Conservation (phyloP, 306 rosid species). For the Canavalia ensiformis region DNA sequence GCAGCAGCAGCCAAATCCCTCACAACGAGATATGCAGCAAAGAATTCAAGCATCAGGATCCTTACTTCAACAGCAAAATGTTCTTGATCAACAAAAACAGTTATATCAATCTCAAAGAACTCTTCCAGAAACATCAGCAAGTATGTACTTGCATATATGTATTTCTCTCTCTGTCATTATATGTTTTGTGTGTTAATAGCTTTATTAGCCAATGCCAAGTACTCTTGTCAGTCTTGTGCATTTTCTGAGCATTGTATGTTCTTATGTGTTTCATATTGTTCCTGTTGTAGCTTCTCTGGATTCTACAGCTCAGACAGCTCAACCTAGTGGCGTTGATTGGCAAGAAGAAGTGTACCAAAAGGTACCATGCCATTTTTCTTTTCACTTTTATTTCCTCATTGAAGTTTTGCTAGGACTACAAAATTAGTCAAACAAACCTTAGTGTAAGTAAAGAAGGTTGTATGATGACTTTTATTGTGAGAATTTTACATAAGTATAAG, state of each 20-base stretch:
- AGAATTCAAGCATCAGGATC: constrained; percentile 83
- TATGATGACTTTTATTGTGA: background rate
- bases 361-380: constrained; percentile 57
- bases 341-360: constrained; percentile 88
- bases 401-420: constrained; percentile 24
- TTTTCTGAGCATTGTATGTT: constrained; percentile 35
- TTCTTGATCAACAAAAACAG: constrained; percentile 92
- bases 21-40: constrained; percentile 88
- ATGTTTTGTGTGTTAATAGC: constrained; percentile 16
- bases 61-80: constrained; percentile 76
- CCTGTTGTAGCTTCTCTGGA: constrained; percentile 76
- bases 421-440: constrained; percentile 18
- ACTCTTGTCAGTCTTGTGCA: background rate
- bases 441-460: background rate
- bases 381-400: background rate
- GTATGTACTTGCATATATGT: constrained; percentile 58
- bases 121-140: constrained; percentile 86
- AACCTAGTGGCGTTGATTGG: constrained; percentile 81
- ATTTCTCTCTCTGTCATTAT: constrained; percentile 28
- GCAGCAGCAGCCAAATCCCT: constrained; percentile 80
- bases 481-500: background rate
- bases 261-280: constrained; percentile 34
- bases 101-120: constrained; percentile 84
- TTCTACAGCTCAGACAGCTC: constrained; percentile 93
- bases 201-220: constrained; percentile 39